Percentiles rank a stretch among this genome's conserved stretches.
Evolutionary conservation across 495 filamentous ascomycete species (phyloP).

Genomic region (Daldinia caldariorum): DNA sequence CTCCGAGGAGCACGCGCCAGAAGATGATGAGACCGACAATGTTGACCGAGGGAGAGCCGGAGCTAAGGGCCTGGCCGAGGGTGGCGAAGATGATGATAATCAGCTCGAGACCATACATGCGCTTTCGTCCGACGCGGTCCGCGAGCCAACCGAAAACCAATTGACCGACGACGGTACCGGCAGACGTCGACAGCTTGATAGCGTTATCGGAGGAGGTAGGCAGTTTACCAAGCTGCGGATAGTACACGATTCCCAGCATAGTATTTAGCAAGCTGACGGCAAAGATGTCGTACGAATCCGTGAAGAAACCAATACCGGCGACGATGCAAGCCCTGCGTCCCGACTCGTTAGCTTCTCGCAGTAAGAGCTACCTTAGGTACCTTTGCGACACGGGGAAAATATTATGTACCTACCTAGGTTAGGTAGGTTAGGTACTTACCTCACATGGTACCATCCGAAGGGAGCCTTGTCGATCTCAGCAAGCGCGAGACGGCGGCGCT

Average conservation of each 20-base stretch:
- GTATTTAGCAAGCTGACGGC: conserved; percentile 70
- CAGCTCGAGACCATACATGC: conserved; percentile 88
- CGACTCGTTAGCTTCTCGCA: conserved; percentile 20
- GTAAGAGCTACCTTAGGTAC: neutral
- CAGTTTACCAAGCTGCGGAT: conserved; percentile 63
- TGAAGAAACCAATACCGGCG: conserved; percentile 88
- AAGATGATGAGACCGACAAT: conserved; percentile 84
- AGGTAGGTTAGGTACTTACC: conserved; percentile 32
- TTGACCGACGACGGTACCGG: conserved; percentile 87
- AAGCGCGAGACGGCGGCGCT: conserved; percentile 77
- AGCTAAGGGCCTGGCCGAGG: conserved; percentile 77
- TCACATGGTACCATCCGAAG: conserved; percentile 79
- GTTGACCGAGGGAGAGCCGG: conserved; percentile 71
- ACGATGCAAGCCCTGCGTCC: conserved; percentile 70
- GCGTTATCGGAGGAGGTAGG: conserved; percentile 75
- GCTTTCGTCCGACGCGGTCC: conserved; percentile 80
- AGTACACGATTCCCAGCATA: conserved; percentile 83
- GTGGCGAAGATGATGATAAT: conserved; percentile 90
- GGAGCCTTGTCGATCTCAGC: conserved; percentile 82
- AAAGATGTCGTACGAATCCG: conserved; percentile 83
- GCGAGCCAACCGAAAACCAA: conserved; percentile 82
- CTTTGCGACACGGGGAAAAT: neutral
- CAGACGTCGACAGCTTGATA: conserved; percentile 89
- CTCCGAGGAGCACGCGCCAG: conserved; percentile 87
- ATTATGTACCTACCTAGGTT: too few relatives aligned